phyloP scores from a whole-genome alignment of 495 filamentous ascomycete genomes.

The Barbatosphaeria neglecta region DNA sequence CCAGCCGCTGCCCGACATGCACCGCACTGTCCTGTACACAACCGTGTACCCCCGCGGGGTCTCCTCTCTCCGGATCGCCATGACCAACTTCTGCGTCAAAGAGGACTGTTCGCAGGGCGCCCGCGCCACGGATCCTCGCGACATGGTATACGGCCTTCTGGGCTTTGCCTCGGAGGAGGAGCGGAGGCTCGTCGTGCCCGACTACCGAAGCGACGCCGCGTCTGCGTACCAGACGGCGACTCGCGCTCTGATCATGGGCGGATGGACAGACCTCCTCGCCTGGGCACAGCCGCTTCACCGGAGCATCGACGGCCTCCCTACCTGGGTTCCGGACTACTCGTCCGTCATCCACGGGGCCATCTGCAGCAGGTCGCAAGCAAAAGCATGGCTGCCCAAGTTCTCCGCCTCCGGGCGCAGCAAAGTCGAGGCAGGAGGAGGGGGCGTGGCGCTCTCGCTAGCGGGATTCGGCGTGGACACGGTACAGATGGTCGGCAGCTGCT shows the following conservation, averaged over 20 bases:
- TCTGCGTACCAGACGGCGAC: background rate
- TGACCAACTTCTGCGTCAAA: slow-evolving; percentile 7
- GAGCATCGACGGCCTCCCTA: background rate
- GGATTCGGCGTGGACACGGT: background rate
- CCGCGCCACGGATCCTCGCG: slow-evolving; percentile 1
- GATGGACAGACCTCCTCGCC: slow-evolving; percentile 4
- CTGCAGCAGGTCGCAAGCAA: slow-evolving; percentile 3
- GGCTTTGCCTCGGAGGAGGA: slow-evolving; percentile 1
- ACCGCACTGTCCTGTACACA: slow-evolving; percentile 4
- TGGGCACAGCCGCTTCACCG: slow-evolving; percentile 3
- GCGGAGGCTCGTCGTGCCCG: background rate
- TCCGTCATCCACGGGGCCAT: slow-evolving; percentile 3
- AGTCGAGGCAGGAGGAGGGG: background rate
- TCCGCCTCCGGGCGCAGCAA: background rate
- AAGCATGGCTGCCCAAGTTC: slow-evolving; percentile 4
- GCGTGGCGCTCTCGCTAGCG: background rate
- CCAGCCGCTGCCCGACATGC: slow-evolving; percentile 3
- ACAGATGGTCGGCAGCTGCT: background rate
- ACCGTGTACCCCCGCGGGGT: slow-evolving; percentile 2
- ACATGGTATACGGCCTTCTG: slow-evolving; percentile 5
- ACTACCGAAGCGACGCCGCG: background rate
- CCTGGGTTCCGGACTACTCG: slow-evolving; percentile 5
- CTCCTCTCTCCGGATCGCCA: slow-evolving; percentile 4
- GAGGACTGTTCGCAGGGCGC: slow-evolving; percentile 1
- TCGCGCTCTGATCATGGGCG: slow-evolving; percentile 1